Evolutionary conservation across 164 flowering plant species (phyloP).

Genomic region (Tetracentron sinense): DNA sequence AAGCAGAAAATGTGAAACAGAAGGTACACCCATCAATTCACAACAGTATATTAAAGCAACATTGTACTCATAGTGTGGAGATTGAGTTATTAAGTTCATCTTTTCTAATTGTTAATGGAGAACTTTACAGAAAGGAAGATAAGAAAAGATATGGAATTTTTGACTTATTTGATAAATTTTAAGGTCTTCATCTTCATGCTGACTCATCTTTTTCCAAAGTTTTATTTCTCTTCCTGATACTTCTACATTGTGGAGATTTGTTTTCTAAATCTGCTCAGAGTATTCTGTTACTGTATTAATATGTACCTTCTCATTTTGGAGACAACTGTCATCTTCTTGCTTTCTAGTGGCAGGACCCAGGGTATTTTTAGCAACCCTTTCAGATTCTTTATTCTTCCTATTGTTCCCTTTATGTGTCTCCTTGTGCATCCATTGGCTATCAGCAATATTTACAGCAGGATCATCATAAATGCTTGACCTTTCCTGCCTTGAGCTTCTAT

Average conservation of each 20-base stretch:
- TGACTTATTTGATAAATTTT: too few relatives aligned
- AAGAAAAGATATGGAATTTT: too few relatives aligned
- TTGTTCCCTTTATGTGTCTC: conserved; percentile 46
- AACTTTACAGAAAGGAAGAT: too few relatives aligned
- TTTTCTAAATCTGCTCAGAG: too few relatives aligned
- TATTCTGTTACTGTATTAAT: background rate
- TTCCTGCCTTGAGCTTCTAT: conserved; percentile 62
- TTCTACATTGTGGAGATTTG: conserved; percentile 1
- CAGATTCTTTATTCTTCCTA: conserved; percentile 60
- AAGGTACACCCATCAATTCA: too few relatives aligned
- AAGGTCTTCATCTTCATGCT: too few relatives aligned
- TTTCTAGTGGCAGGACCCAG: conserved; percentile 39
- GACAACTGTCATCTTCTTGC: conserved; percentile 52
- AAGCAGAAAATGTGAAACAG: too few relatives aligned
- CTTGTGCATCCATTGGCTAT: conserved; percentile 48
- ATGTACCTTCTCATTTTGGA: conserved; percentile 56
- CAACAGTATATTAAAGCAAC: too few relatives aligned
- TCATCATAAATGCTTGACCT: conserved; percentile 51
- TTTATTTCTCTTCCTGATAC: background rate
- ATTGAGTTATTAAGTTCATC: too few relatives aligned
- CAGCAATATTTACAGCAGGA: conserved; percentile 35
- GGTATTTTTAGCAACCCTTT: conserved; percentile 33
- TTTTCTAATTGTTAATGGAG: too few relatives aligned
- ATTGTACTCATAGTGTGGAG: too few relatives aligned
- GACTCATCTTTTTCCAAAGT: too few relatives aligned